phyloP scores from a whole-genome alignment of 306 rosid genomes.

The Luffa aegyptiaca region DNA sequence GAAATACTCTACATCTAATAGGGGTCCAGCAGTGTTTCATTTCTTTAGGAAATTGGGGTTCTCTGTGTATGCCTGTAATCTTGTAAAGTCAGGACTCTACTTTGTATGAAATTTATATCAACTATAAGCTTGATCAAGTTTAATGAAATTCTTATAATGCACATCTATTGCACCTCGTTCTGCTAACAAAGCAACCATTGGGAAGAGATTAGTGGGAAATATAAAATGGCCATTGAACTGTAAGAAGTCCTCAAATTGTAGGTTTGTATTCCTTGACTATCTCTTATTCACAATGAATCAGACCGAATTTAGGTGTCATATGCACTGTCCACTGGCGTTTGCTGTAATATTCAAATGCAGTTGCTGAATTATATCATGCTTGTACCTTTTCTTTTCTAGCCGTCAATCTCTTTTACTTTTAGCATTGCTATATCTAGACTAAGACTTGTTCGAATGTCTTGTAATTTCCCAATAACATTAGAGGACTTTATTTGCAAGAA shows the following conservation, averaged over 20 bases:
- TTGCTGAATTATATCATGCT: no score
- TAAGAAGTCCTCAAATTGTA: neutral
- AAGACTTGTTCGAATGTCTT: neutral
- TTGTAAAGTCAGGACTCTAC: neutral
- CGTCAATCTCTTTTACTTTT: neutral
- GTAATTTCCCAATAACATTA: no score
- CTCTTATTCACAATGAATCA: neutral
- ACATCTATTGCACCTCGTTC: neutral
- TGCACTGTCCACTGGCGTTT: neutral
- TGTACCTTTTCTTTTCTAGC: no score
- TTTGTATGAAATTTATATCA: neutral
- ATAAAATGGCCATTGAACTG: neutral
- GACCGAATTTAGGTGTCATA: neutral
- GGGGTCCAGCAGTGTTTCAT: neutral
- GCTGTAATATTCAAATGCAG: neutral
- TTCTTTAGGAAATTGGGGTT: constrained; percentile 3
- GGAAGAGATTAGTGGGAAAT: neutral
- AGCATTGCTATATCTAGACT: neutral
- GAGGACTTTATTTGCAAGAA: no score
- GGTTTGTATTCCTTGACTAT: neutral
- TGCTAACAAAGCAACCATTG: neutral
- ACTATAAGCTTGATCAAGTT: neutral
- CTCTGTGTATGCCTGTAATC: neutral
- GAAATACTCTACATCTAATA: neutral
- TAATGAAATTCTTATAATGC: neutral